Percentiles rank a stretch among this genome's conserved stretches.
Evolutionary conservation across 164 flowering plant species (phyloP).

Genomic region (Annona cherimola): DNA sequence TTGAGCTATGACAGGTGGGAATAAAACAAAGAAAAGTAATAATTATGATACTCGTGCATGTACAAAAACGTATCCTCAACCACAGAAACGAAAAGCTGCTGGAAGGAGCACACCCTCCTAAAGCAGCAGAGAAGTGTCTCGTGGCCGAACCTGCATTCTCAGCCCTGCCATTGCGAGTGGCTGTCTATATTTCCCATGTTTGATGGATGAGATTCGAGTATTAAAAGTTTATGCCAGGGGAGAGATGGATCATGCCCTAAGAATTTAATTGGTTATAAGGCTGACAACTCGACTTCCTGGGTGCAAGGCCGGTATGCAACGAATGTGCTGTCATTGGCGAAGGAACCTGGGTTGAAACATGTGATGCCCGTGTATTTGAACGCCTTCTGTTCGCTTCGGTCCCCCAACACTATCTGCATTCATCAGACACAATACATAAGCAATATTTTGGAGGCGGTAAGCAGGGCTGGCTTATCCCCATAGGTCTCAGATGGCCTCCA

Average conservation of each 20-base stretch:
- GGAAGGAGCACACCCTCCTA: no score
- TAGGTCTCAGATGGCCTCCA: not conserved
- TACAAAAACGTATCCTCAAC: not conserved
- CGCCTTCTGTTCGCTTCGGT: slow-evolving; percentile 83
- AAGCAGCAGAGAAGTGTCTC: not conserved
- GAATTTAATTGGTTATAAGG: slow-evolving; percentile 29
- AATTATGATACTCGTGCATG: no score
- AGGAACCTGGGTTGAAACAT: slow-evolving; percentile 95
- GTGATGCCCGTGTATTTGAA: slow-evolving; percentile 76
- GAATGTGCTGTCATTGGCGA: slow-evolving; percentile 74
- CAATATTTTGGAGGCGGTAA: not conserved
- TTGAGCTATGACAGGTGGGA: no score
- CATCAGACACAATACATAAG: not conserved
- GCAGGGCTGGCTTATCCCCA: not conserved
- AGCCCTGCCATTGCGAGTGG: not conserved
- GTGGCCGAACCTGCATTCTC: not conserved
- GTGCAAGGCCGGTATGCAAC: slow-evolving; percentile 85
- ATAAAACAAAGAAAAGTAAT: no score
- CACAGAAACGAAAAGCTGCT: not conserved
- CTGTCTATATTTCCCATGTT: not conserved
- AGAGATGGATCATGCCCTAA: not conserved
- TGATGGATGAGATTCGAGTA: not conserved
- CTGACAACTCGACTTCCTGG: slow-evolving; percentile 80
- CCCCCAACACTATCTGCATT: slow-evolving; percentile 84
- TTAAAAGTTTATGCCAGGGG: not conserved